Evolutionary conservation across 164 flowering plant genomes (phyloP), one percentile per base, ranked within the genome.

Genomic region (Macadamia integrifolia): DNA sequence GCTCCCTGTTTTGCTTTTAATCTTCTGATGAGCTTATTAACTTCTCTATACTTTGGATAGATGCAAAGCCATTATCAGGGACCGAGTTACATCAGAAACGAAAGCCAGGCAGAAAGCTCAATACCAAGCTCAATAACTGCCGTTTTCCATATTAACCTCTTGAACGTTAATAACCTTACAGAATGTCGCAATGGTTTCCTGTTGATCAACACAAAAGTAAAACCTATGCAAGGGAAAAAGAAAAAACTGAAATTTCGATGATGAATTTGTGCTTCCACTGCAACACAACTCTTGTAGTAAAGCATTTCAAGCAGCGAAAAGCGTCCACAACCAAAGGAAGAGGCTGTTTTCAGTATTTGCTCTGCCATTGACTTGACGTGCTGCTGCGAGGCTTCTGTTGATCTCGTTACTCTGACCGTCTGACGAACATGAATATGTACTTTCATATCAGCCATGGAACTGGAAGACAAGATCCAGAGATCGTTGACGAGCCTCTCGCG

Each of bases 401-500:
- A 53, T 53, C 18, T 14, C 17, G 13, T 4, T 14, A 12, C n/a
- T 23, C 23, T 23, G 23, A 53, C 18, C 6, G 3, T 8, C 15
- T 23, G 23, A 23, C 13, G 55, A 10, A 10, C 57, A 53, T 53
- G 15, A 3, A 46, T 46, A 1, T 53, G 57, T 14, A 17, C 11
- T 44, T 23, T 12, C 43, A 35, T 35, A 2, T 82, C 78, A 87
- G 9, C 75, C 80, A 74, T 89, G 95, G 64, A 87, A 89, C 75
- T 89, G 92, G 67, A 74, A 83, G 58, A 87, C 74, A 60, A 89
- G 87, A 66, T 89, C 90, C 72, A 87, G 65, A 64, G 86, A 68
- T 73, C 81, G 72, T 77, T 81, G 65, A 72, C 77, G 81, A 6
- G 85, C 65, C 12, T 59, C 73, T 9, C 60, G 70, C 15, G 88